Conservation (phyloP, 1,284 basidiomycete genomes). For the Austroboletus novae-zelandiae region DNA sequence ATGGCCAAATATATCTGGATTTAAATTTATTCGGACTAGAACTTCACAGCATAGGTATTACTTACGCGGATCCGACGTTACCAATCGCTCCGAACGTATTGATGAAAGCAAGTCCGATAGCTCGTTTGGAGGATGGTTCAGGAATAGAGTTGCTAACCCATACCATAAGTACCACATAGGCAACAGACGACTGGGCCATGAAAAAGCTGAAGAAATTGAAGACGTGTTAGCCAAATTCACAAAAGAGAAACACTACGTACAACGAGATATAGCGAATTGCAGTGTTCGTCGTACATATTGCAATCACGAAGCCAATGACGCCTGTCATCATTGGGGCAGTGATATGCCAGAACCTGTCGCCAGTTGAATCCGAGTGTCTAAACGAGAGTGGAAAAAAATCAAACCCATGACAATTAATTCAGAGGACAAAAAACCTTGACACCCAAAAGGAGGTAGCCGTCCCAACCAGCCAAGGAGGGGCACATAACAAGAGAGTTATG, state of each 20-base stretch:
- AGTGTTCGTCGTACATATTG: constrained; percentile 50
- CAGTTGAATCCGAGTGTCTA: constrained; percentile 52
- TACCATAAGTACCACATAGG: constrained; percentile 47
- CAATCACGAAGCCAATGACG: constrained; percentile 55
- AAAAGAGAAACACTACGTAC: constrained; percentile 22
- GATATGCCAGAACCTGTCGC: constrained; percentile 53
- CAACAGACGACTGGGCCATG: constrained; percentile 53
- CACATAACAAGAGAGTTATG: constrained; percentile 56
- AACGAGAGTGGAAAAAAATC: neutral
- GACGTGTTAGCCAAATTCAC: neutral
- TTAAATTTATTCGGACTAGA: neutral
- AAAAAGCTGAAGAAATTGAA: constrained; percentile 39
- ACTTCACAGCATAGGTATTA: constrained; percentile 8
- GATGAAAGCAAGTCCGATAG: constrained; percentile 50
- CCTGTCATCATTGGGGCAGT: constrained; percentile 42
- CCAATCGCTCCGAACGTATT: constrained; percentile 53
- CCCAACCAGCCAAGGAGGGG: constrained; percentile 60
- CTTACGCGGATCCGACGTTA: constrained; percentile 52
- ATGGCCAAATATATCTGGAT: constrained; percentile 43
- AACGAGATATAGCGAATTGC: constrained; percentile 51
- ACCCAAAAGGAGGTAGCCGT: constrained; percentile 42
- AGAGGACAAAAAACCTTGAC: constrained; percentile 31
- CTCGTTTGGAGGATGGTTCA: constrained; percentile 49
- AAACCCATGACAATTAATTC: neutral
- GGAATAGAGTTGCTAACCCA: constrained; percentile 54